Base-by-base conservation (phyloP, 179 eudicot species). In the Silene coronaria region DNA sequence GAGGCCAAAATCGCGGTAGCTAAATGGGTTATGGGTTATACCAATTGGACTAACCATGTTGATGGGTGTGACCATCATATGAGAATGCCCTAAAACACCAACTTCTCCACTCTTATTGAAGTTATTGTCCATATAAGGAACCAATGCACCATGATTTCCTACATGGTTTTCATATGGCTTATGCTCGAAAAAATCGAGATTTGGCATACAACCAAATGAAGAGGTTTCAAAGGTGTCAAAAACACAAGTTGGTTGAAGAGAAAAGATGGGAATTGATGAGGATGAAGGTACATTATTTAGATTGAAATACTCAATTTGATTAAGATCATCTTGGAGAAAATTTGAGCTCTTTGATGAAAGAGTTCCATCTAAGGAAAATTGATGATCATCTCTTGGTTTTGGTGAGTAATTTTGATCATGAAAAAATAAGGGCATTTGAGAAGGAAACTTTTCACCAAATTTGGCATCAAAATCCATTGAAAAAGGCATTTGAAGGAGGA, bases 381-480 rank as follows among this genome's bases (percentile, higher is more conserved):
- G 79, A 42, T 42, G 14, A 12, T 82, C 77, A 45, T 77, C 76
- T 70, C 76, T 81, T 0, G 73, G 70, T 74, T 83, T 82, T 38
- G 76, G 51, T 57, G 77, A 67, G 80, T 51, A 70, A 60, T 77
- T 84, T 16, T 53, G n/a, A n/a, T 84, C 82, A 57, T 73, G 70
- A 4, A 65, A 67, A 23, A 66, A 55, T 0, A 78, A 46, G 3
- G 87, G 71, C 48, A 59, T 70, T 17, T 77, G 61, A 53, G 81
- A 71, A 57, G 85, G 51, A 23, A 58, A 68, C 63, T 86, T 81
- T 82, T 86, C 85, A 51, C 74, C 77, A 61, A 4, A 80, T 14
- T 75, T 77, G 24, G 84, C 51, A 73, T 81, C 85, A 59, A 88
- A 83, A 74, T 86, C 89, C 91, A 88, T 87, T 45, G 62, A 59